A percentile compares a stretch with the other conserved stretches of the same genome.
phyloP scores from a whole-genome alignment of 495 filamentous ascomycete genomes.

The Penicillium mononematosum region DNA sequence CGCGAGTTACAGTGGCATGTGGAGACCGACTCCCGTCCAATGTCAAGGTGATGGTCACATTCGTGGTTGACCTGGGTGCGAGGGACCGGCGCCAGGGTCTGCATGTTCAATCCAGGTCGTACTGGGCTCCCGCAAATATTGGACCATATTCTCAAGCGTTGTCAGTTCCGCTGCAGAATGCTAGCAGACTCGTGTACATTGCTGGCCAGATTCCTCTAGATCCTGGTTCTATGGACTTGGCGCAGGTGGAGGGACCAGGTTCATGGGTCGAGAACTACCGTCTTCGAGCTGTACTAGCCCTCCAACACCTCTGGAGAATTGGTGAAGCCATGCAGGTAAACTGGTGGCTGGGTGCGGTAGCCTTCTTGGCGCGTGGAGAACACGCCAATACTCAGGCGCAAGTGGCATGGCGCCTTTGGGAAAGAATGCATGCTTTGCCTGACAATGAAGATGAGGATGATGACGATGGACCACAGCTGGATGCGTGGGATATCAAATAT shows the following conservation, averaged over 20 bases:
- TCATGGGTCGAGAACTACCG: constrained; percentile 37
- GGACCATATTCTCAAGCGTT: constrained; percentile 95
- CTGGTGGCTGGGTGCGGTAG: constrained; percentile 72
- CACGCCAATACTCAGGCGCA: constrained; percentile 35
- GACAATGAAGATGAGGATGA: constrained; percentile 38
- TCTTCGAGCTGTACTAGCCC: constrained; percentile 58
- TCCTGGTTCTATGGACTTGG: constrained; percentile 71
- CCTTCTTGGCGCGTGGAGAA: constrained; percentile 56
- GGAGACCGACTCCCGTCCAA: constrained; percentile 58
- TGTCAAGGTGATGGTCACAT: constrained; percentile 61
- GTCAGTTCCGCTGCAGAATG: constrained; percentile 47
- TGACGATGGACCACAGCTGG: constrained; percentile 50
- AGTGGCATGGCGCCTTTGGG: constrained; percentile 53
- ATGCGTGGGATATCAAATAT: constrained; percentile 71
- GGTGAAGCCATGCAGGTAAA: constrained; percentile 67
- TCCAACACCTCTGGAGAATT: constrained; percentile 91
- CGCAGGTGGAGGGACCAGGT: constrained; percentile 8
- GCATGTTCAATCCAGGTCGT: constrained; percentile 89
- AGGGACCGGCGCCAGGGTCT: constrained; percentile 53
- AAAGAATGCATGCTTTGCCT: constrained; percentile 40
- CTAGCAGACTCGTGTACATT: constrained; percentile 53
- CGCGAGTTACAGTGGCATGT: constrained; percentile 78
- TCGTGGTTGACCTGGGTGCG: constrained; percentile 41
- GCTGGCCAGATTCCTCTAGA: constrained; percentile 92
- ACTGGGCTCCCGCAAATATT: constrained; percentile 98